phyloP scores from a whole-genome alignment of 1,139 yeast genomes.

The Suzukiozyma palmioleophila region DNA sequence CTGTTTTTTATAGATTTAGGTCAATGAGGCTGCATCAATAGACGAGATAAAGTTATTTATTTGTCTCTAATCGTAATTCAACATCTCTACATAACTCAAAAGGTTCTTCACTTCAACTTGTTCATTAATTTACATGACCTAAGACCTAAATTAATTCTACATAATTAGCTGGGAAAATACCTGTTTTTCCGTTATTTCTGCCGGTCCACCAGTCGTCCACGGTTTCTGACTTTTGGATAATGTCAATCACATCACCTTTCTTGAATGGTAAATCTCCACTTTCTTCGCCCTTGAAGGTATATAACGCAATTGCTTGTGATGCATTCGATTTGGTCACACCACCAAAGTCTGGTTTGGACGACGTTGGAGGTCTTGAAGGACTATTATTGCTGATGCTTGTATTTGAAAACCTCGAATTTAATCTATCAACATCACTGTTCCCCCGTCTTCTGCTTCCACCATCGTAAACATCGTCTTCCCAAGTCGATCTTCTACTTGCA shows the following conservation, averaged over 20 bases:
- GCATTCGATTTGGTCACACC: conserved; percentile 40
- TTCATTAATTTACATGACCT: neutral
- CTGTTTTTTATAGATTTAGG: neutral
- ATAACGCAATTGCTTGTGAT: conserved; percentile 86
- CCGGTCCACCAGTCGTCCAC: conserved; percentile 99
- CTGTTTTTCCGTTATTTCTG: conserved; percentile 71
- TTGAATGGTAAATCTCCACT: conserved; percentile 85
- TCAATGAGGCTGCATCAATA: neutral
- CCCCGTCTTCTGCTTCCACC: conserved; percentile 26
- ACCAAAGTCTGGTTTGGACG: conserved; percentile 54
- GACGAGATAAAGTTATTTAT: neutral
- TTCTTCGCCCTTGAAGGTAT: conserved; percentile 86
- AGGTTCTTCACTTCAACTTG: neutral
- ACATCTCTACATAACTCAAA: no score
- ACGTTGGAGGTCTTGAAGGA: conserved; percentile 36
- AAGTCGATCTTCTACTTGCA: conserved; percentile 19
- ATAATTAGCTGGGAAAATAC: conserved; percentile 96
- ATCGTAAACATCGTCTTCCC: conserved; percentile 88
- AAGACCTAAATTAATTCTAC: conserved; percentile 64
- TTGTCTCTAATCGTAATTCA: no score
- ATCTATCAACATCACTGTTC: conserved; percentile 32
- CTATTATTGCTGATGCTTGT: conserved; percentile 18
- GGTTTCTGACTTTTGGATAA: conserved; percentile 78
- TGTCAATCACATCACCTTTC: conserved; percentile 93
- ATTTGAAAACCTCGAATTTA: conserved; percentile 28